These are phyloP conservation scores for Scleroderma citrinum DNA, from an alignment of 768 basidiomycete genomes.

Conservation along the genomic window DNA sequence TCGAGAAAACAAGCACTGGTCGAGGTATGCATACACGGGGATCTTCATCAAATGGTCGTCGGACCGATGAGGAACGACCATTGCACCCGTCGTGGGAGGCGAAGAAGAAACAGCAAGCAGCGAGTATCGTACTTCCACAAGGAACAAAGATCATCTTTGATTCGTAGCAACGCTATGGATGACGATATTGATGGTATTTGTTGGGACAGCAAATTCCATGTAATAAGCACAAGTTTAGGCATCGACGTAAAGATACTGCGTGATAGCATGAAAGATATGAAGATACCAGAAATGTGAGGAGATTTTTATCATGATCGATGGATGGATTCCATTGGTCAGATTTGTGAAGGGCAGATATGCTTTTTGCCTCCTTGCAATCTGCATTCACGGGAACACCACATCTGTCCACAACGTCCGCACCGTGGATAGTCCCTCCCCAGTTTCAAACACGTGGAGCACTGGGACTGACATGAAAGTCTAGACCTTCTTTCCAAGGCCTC, in stretches of 20 bases:
- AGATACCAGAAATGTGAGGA: background rate
- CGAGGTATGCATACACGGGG: background rate
- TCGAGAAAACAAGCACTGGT: background rate
- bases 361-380: slow-evolving; percentile 47
- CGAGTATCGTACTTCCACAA: slow-evolving; percentile 57
- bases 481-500: slow-evolving; percentile 48
- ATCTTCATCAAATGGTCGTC: background rate
- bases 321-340: too few species aligned
- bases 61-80: slow-evolving; percentile 20
- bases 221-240: background rate
- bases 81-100: slow-evolving; percentile 98
- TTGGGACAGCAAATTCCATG: background rate
- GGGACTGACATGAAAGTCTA: slow-evolving; percentile 36
- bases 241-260: background rate
- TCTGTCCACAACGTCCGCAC: slow-evolving; percentile 52
- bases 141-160: slow-evolving; percentile 81
- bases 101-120: slow-evolving; percentile 69
- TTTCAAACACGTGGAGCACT: slow-evolving; percentile 51
- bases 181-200: background rate
- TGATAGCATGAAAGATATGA: background rate
- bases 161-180: slow-evolving; percentile 4
- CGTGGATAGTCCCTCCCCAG: slow-evolving; percentile 51
- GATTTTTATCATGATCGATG: too few species aligned
- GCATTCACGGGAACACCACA: slow-evolving; percentile 63
- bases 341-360: slow-evolving; percentile 39